These are phyloP conservation scores for Trametes polyzona DNA, from an alignment of 1,284 basidiomycete species.

Conservation along the genomic window DNA sequence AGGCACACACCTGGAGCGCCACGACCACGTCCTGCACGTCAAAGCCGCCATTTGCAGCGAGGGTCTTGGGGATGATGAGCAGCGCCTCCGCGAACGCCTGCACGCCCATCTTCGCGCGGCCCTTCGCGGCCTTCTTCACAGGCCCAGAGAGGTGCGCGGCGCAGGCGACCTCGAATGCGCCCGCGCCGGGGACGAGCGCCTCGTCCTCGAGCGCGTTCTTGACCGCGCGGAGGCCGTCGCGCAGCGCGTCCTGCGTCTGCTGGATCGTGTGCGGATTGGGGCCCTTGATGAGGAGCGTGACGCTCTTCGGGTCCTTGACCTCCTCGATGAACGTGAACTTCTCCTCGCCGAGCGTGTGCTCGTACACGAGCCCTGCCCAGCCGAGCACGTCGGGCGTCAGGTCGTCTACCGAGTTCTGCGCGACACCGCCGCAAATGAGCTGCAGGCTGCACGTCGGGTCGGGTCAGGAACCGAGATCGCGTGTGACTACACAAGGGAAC, in stretches of 20 bases:
- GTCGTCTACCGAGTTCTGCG: conserved; percentile 99
- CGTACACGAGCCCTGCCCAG: conserved; percentile 98
- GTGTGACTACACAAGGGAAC: conserved; percentile 25
- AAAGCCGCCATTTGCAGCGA: conserved; percentile 96
- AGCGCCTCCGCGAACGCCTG: conserved; percentile 97
- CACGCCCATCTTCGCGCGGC: conserved; percentile 96
- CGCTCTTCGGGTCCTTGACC: conserved; percentile 94
- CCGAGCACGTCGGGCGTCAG: conserved; percentile 90
- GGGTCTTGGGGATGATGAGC: conserved; percentile 94
- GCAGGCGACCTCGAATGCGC: conserved; percentile 97
- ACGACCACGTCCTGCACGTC: conserved; percentile 98
- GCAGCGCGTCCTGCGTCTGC: conserved; percentile 96
- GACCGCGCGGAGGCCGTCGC: conserved; percentile 94
- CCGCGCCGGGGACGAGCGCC: conserved; percentile 90
- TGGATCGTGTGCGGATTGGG: conserved; percentile 96
- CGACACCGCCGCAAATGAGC: conserved; percentile 92
- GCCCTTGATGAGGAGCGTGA: conserved; percentile 97
- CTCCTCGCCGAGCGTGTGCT: conserved; percentile 98
- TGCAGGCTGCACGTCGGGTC: conserved; percentile 69
- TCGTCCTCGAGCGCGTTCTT: conserved; percentile 98
- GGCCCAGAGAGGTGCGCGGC: conserved; percentile 81
- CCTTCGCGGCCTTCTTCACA: conserved; percentile 88
- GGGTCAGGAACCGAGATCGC: conserved; percentile 1
- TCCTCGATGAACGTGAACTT: conserved; percentile 99
- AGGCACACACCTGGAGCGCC: conserved; percentile 71